A percentile compares a stretch with the other conserved stretches of the same genome.
phyloP scores from a whole-genome alignment of 2,329 filamentous ascomycete genomes.

The Colletotrichum destructivum region DNA sequence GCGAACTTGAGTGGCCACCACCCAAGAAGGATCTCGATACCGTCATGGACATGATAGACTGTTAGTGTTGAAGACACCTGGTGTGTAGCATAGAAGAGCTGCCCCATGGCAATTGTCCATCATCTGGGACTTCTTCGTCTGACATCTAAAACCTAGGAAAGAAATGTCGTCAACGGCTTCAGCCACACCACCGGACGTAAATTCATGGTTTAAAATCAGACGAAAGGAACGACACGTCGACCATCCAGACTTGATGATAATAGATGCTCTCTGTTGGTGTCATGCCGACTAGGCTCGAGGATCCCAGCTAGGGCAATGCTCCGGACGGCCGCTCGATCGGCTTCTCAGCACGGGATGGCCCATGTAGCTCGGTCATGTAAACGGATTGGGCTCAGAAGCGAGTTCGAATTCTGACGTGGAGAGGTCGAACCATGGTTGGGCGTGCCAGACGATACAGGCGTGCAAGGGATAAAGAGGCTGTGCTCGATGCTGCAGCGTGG shows the following conservation, averaged over 20 bases:
- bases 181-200: neutral
- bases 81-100: neutral
- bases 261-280: neutral
- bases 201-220: neutral
- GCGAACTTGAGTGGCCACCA: too few species aligned
- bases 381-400: neutral
- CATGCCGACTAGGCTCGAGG: neutral
- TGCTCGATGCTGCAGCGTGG: neutral
- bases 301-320: neutral
- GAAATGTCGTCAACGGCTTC: neutral
- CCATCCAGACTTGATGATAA: neutral
- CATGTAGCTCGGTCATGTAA: neutral
- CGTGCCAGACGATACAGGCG: neutral
- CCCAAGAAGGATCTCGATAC: neutral
- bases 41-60: too few species aligned
- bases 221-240: neutral
- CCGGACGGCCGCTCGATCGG: neutral
- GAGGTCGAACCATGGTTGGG: neutral
- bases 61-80: neutral
- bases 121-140: neutral
- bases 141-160: neutral
- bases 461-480: constrained; percentile 7
- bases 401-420: neutral
- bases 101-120: neutral
- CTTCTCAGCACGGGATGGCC: neutral